These are phyloP conservation scores for Colletotrichum neosansevieriae DNA, from an alignment of 2,329 filamentous ascomycete genomes.

Conservation along the genomic window DNA sequence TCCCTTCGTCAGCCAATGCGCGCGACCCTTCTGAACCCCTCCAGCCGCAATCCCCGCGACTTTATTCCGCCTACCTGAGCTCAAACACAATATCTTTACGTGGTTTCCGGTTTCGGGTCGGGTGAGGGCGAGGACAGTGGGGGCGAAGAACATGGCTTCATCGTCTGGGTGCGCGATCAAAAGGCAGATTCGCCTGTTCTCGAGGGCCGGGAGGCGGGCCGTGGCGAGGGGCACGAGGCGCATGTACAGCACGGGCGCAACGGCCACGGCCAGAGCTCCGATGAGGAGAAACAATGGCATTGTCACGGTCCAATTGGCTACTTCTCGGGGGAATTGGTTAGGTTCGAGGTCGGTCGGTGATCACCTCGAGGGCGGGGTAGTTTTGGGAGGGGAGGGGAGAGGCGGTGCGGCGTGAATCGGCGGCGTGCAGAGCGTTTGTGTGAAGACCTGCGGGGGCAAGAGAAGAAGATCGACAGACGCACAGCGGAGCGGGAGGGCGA, in stretches of 20 bases:
- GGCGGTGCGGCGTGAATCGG: slow-evolving; percentile 28
- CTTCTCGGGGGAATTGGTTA: neutral
- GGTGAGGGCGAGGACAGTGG: slow-evolving; percentile 87
- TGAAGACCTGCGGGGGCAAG: neutral
- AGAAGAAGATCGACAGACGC: too few species aligned
- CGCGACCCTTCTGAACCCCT: neutral
- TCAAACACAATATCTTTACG: slow-evolving; percentile 93
- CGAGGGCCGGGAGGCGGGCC: slow-evolving; percentile 72
- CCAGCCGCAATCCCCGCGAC: slow-evolving; percentile 37
- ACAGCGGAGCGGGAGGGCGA: neutral
- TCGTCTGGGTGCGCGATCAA: slow-evolving; percentile 98
- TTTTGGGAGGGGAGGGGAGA: slow-evolving; percentile 2
- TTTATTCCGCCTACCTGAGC: slow-evolving; percentile 69
- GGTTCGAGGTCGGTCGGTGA: slow-evolving; percentile 12
- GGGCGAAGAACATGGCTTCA: slow-evolving; percentile 99
- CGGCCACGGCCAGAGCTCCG: slow-evolving; percentile 47
- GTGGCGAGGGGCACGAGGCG: slow-evolving; percentile 62
- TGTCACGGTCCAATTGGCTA: slow-evolving; percentile 8
- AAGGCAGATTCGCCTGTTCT: slow-evolving; percentile 88
- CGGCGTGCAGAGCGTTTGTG: slow-evolving; percentile 6
- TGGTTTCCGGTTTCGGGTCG: slow-evolving; percentile 85
- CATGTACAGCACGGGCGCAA: slow-evolving; percentile 65
- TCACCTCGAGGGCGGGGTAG: slow-evolving; percentile 20
- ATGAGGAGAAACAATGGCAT: slow-evolving; percentile 43
- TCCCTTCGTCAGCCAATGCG: slow-evolving; percentile 30